Conservation (phyloP, 495 filamentous ascomycete species). For the Parathielavia hyrcaniae region DNA sequence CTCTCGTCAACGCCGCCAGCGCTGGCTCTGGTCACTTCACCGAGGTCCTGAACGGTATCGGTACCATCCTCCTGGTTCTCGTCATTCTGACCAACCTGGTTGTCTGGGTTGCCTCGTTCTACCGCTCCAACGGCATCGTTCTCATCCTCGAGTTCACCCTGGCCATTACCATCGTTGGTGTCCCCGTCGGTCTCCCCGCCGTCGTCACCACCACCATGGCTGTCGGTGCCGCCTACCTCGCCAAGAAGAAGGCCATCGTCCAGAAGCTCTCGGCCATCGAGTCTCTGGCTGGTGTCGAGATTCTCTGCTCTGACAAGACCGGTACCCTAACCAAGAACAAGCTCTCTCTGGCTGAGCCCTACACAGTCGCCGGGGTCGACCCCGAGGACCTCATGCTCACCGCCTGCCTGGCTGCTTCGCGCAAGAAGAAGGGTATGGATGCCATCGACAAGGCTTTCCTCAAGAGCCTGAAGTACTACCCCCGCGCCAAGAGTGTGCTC, state of each 20-base stretch:
- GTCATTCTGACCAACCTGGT: constrained; percentile 73
- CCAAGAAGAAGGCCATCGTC: constrained; percentile 92
- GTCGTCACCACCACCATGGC: constrained; percentile 96
- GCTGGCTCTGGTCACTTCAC: constrained; percentile 78
- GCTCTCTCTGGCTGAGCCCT: constrained; percentile 78
- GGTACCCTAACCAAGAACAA: constrained; percentile 93
- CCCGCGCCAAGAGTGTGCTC: constrained; percentile 67
- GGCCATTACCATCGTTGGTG: constrained; percentile 86
- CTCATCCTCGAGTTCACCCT: constrained; percentile 76
- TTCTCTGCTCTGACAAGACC: constrained; percentile 96
- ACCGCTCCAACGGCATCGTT: constrained; percentile 71
- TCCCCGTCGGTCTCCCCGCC: constrained; percentile 91
- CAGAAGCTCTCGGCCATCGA: constrained; percentile 95
- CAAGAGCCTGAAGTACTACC: constrained; percentile 73
- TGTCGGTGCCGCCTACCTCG: constrained; percentile 88
- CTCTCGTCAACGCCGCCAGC: constrained; percentile 70
- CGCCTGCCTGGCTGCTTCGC: constrained; percentile 82
- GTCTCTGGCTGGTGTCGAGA: constrained; percentile 89
- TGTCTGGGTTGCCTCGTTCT: constrained; percentile 83
- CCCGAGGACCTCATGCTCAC: constrained; percentile 83
- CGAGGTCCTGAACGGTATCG: constrained; percentile 77
- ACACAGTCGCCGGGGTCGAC: constrained; percentile 70
- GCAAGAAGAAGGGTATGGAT: constrained; percentile 92
- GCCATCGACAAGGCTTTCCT: constrained; percentile 93
- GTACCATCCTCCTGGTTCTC: constrained; percentile 72